Base-by-base conservation (phyloP, 768 basidiomycete species). In the Tylopilus felleus region DNA sequence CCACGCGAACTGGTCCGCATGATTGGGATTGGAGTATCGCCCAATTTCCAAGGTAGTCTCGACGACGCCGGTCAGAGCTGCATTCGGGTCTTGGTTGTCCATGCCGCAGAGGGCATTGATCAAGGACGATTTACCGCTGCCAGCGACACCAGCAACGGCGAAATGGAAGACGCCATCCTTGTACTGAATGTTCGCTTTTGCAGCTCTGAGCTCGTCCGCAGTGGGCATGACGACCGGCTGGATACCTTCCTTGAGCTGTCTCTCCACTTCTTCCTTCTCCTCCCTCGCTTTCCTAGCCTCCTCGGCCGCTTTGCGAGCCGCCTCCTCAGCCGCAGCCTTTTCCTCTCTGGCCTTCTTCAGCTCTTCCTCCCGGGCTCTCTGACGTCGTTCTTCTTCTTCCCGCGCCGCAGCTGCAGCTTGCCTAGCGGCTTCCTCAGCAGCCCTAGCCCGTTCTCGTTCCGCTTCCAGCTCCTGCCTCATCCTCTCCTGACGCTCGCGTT, bases 71-170 rank as follows among this genome's bases (percentile, higher is more conserved):
- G 67, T 66, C 0, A 59, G 53, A 33, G 74, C 73, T 4, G 73
- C 67, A 12, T 56, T 48, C 8, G 38, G 35, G 43, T 67, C 61
- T n/a, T 57, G 55, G 55, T 66, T 71, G 40, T 43, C 38, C 54
- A 63, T 54, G 8, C 73, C 64, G 27, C 73, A 71, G 45, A 75
- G 59, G 8, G 71, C 65, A 23, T 70, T 71, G 55, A 70, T 59
- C 41, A 70, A 50, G 23, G 70, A 63, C 1, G 70, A 70, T 50
- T 70, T 70, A 3, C 69, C 70, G 8, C 64, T 65, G 25, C 70
- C 69, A 5, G 66, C 64, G 21, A 64, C 49, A 0, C 70, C 69
- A n/a, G 66, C 66, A 2, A 71, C 46, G 8, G 69, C 68, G 22
- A 66, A 62, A 39, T 71, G 69, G 53, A 70, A 67, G 19, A 61